A percentile compares a stretch with the other conserved stretches of the same genome.
Evolutionary conservation across 2,329 filamentous ascomycete species (phyloP).

Genomic region (Colletotrichum australisinense): DNA sequence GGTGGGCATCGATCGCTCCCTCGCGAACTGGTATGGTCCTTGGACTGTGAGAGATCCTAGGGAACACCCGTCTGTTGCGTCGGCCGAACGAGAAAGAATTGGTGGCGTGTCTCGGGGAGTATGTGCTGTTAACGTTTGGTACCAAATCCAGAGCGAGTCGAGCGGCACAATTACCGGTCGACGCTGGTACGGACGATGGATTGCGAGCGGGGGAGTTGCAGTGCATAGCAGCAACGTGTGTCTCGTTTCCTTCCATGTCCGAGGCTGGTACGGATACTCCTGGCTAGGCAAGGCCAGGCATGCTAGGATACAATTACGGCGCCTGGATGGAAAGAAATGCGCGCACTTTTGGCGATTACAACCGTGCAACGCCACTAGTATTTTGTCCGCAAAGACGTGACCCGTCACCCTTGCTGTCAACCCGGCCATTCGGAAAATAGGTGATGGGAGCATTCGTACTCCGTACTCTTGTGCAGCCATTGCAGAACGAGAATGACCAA

Average conservation of each 20-base stretch:
- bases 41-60: neutral
- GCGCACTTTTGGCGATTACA: constrained; percentile 24
- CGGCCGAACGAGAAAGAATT: constrained; percentile 12
- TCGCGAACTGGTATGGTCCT: neutral
- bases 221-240: neutral
- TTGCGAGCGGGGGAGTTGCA: neutral
- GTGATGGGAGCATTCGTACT: neutral
- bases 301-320: neutral
- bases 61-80: neutral
- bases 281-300: neutral
- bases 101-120: neutral
- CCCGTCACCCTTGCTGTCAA: constrained; percentile 17
- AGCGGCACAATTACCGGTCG: neutral
- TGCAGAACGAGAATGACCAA: neutral
- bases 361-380: constrained; percentile 30
- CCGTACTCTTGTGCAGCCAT: neutral
- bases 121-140: neutral
- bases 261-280: neutral
- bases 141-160: constrained; percentile 2
- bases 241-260: constrained; percentile 6
- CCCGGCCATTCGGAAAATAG: constrained; percentile 17
- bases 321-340: neutral
- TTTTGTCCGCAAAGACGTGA: constrained; percentile 7
- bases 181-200: neutral
- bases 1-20: neutral